Conservation (phyloP, 2,329 filamentous ascomycete genomes). For the Colletotrichum musicola region DNA sequence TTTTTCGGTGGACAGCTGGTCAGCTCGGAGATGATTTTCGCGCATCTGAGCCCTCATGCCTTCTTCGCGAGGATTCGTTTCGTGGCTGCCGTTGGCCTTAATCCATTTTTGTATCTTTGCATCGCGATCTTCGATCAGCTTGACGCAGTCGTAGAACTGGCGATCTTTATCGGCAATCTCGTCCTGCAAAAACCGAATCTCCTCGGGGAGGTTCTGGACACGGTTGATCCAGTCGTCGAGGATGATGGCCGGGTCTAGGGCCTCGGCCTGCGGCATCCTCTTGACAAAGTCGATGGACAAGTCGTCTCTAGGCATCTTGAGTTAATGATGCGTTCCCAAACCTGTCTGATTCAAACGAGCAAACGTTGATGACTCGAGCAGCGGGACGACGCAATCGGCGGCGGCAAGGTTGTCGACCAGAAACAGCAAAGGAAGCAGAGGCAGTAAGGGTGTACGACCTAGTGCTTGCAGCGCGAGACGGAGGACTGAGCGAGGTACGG, state of each 20-base stretch:
- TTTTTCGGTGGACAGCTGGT: conserved; percentile 82
- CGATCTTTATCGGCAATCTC: conserved; percentile 86
- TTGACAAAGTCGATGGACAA: conserved; percentile 77
- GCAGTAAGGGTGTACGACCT: not conserved
- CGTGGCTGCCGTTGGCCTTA: conserved; percentile 79
- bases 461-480: conserved; percentile 20
- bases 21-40: conserved; percentile 76
- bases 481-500: conserved; percentile 3
- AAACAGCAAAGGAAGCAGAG: conserved; percentile 5
- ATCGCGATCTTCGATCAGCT: conserved; percentile 79
- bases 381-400: conserved; percentile 5
- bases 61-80: conserved; percentile 81
- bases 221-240: conserved; percentile 83
- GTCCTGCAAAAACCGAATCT: conserved; percentile 86
- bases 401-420: conserved; percentile 13
- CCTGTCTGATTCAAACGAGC: conserved; percentile 19
- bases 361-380: conserved; percentile 10
- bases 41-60: conserved; percentile 73
- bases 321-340: conserved; percentile 61
- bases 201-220: conserved; percentile 83
- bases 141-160: conserved; percentile 75
- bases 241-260: conserved; percentile 75
- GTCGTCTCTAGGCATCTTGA: conserved; percentile 79
- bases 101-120: conserved; percentile 85
- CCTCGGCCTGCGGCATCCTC: conserved; percentile 73